Conservation (phyloP, 1,139 yeast genomes). For the Arxiozyma slooffiae region DNA sequence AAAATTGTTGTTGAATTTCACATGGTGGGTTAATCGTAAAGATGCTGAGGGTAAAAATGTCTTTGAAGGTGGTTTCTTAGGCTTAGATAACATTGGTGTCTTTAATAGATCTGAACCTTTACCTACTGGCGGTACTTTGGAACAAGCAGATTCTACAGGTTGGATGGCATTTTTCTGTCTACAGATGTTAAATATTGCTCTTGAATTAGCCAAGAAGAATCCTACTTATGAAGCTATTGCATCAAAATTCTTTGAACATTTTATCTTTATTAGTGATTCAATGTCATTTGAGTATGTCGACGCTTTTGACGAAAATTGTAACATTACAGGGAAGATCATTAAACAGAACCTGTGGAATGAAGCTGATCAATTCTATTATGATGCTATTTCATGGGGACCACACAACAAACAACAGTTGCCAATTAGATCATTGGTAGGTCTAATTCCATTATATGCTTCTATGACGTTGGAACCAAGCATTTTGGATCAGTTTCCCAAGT, state of each 20-base stretch:
- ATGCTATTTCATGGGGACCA: constrained; percentile 81
- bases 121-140: constrained; percentile 87
- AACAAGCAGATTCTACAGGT: constrained; percentile 95
- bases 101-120: constrained; percentile 90
- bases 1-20: constrained; percentile 76
- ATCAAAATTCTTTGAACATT: constrained; percentile 90
- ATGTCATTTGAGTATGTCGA: constrained; percentile 52
- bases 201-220: constrained; percentile 78
- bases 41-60: constrained; percentile 83
- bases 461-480: constrained; percentile 83
- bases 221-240: constrained; percentile 92
- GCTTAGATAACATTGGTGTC: constrained; percentile 87
- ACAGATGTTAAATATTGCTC: constrained; percentile 88
- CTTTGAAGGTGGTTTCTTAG: constrained; percentile 92
- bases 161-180: constrained; percentile 96
- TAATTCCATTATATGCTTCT: constrained; percentile 87
- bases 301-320: constrained; percentile 27
- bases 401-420: constrained; percentile 65
- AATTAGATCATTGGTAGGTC: constrained; percentile 83
- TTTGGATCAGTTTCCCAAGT: constrained; percentile 69
- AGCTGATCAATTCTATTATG: constrained; percentile 80
- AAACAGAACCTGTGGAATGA: constrained; percentile 83
- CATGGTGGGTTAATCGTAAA: constrained; percentile 98
- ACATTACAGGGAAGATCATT: constrained; percentile 37
- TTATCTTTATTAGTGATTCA: constrained; percentile 86